A percentile compares a stretch with the other conserved stretches of the same genome.
These are phyloP conservation scores for Arachis hypogaea DNA, from an alignment of 306 rosid genomes.

Conservation along the genomic window DNA sequence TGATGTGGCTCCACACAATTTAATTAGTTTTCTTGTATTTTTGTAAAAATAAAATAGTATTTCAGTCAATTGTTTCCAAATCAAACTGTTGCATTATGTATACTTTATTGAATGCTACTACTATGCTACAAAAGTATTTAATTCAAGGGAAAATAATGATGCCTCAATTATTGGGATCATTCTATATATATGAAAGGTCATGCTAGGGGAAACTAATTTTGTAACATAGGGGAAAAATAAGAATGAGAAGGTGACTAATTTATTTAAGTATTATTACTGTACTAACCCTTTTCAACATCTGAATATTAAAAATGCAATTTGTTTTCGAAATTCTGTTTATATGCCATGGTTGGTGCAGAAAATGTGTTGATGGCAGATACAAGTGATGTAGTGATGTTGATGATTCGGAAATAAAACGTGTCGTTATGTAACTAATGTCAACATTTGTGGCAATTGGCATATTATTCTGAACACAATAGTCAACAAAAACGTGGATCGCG, in stretches of 20 bases:
- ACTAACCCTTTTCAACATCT: background rate
- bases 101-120: background rate
- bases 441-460: background rate
- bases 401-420: background rate
- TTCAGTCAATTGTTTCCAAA: background rate
- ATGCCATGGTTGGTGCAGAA: background rate
- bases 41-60: background rate
- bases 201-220: background rate
- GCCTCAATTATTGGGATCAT: background rate
- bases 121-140: background rate
- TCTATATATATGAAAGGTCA: background rate
- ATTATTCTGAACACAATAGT: background rate
- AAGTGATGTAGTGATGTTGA: background rate
- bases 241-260: no score
- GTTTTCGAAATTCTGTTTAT: background rate
- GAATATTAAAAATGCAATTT: background rate
- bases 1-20: background rate
- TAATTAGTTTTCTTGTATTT: background rate
- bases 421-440: background rate
- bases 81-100: background rate
- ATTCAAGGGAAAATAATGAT: background rate
- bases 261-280: no score
- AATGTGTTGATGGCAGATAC: slow-evolving; percentile 1
- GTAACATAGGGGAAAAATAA: background rate
- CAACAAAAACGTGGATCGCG: background rate